Percentiles rank a stretch among this genome's conserved stretches.
phyloP scores from a whole-genome alignment of 2,329 filamentous ascomycete species.

The Aspergillus nomiae region DNA sequence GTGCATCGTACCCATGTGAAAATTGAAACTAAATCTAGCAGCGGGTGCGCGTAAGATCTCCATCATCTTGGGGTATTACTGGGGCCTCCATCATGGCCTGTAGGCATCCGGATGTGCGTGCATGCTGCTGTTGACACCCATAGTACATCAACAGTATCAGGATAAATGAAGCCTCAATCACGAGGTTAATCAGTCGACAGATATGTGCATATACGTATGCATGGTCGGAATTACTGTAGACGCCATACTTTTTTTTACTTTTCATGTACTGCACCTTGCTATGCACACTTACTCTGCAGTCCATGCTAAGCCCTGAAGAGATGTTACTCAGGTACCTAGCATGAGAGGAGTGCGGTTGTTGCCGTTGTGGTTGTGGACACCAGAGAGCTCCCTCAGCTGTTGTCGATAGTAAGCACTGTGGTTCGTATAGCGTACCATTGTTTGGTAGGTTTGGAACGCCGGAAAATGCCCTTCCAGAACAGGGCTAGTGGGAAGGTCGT shows the following conservation, averaged over 20 bases:
- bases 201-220: background rate
- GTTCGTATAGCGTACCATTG: background rate
- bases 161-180: background rate
- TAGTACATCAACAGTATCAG: background rate
- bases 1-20: constrained; percentile 19
- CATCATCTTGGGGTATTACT: background rate
- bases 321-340: background rate
- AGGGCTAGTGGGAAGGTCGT: constrained; percentile 17
- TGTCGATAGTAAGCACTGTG: background rate
- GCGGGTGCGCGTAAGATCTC: constrained; percentile 4
- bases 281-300: background rate
- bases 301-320: background rate
- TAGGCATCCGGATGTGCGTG: background rate
- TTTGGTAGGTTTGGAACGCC: background rate
- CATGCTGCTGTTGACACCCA: background rate
- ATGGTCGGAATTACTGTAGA: background rate
- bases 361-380: background rate
- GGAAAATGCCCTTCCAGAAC: constrained; percentile 5
- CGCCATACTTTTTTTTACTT: background rate
- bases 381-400: background rate
- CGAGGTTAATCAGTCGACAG: background rate
- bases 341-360: background rate
- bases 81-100: background rate
- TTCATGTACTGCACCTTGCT: background rate
- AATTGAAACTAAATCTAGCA: constrained; percentile 15